phyloP scores from a whole-genome alignment of 495 filamentous ascomycete genomes.

The Daldinia vernicosa region DNA sequence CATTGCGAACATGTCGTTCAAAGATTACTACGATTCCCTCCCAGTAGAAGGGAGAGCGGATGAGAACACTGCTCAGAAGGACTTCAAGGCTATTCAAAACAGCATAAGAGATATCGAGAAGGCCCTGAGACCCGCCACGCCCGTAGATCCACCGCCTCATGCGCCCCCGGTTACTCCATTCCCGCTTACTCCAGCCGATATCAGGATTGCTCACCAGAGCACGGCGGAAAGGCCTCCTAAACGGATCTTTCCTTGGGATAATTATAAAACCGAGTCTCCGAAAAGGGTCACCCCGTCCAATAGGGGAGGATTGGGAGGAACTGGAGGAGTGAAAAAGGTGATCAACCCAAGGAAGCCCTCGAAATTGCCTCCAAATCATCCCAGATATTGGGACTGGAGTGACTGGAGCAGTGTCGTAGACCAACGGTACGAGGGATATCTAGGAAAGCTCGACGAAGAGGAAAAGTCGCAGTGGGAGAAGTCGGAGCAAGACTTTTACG shows the following conservation, averaged over 20 bases:
- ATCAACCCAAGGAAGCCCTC: background rate
- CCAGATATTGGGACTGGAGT: background rate
- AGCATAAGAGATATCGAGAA: background rate
- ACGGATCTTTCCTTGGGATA: too few species aligned
- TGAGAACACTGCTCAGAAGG: background rate
- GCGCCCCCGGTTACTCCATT: too few species aligned
- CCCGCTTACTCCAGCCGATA: too few species aligned
- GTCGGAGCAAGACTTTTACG: background rate
- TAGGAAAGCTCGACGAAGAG: background rate
- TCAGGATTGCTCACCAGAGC: too few species aligned
- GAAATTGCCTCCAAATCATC: background rate
- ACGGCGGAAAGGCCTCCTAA: too few species aligned
- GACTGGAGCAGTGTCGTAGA: background rate
- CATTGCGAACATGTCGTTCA: constrained; percentile 10
- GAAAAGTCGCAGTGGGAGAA: background rate
- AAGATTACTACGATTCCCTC: constrained; percentile 5
- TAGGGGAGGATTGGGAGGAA: too few species aligned
- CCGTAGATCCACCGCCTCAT: background rate
- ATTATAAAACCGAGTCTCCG: too few species aligned
- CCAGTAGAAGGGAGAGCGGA: background rate
- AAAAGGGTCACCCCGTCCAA: too few species aligned
- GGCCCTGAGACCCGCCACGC: background rate
- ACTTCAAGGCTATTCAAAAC: background rate
- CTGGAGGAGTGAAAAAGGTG: background rate
- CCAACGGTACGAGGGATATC: background rate